Conservation (phyloP, 2,329 filamentous ascomycete species). For the Paramyrothecium sp. region DNA sequence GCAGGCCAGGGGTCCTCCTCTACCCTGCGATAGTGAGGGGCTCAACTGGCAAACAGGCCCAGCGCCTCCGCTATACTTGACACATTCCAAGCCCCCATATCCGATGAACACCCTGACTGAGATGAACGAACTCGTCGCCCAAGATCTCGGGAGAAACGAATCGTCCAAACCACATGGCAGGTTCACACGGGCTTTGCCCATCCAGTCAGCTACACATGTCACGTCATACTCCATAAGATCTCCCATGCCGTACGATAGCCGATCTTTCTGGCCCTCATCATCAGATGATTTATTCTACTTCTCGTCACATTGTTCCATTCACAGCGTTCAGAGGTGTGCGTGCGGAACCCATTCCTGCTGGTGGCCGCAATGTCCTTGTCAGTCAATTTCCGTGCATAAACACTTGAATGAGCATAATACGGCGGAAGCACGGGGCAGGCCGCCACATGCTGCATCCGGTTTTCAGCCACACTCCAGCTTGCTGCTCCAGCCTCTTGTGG, state of each 20-base stretch:
- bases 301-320: too few relatives aligned
- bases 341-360: not conserved
- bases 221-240: not conserved
- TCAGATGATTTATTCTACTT: too few relatives aligned
- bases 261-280: too few relatives aligned
- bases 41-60: too few relatives aligned
- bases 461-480: too few relatives aligned
- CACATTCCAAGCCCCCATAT: not conserved
- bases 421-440: too few relatives aligned
- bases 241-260: too few relatives aligned
- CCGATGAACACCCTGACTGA: not conserved
- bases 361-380: not conserved
- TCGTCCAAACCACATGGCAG: not conserved
- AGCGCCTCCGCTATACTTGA: not conserved
- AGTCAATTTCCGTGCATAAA: not conserved
- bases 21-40: too few relatives aligned
- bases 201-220: not conserved
- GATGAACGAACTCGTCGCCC: not conserved
- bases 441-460: too few relatives aligned
- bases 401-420: not conserved
- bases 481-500: too few relatives aligned
- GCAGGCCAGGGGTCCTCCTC: not conserved
- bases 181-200: not conserved
- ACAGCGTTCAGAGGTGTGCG: too few relatives aligned
- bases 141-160: not conserved